These are phyloP conservation scores for Tulasnella sp. DNA, from an alignment of 768 basidiomycete species.

Conservation along the genomic window DNA sequence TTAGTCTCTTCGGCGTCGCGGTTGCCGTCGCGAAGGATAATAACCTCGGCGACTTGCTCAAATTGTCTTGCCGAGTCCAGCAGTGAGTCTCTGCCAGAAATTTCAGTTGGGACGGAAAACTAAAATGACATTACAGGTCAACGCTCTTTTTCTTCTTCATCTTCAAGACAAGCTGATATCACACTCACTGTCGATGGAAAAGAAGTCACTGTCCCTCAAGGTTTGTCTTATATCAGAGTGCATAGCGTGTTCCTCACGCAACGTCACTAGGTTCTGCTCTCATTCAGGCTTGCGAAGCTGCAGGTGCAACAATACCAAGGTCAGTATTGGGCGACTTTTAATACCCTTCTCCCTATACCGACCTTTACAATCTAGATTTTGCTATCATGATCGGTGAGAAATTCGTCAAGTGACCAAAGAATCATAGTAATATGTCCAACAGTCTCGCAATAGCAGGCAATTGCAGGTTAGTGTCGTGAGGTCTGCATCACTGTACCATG, in stretches of 20 bases:
- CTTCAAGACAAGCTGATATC: conserved; percentile 59
- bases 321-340: conserved; percentile 24
- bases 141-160: conserved; percentile 30
- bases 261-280: conserved; percentile 61
- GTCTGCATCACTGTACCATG: conserved; percentile 2
- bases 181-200: conserved; percentile 94
- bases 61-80: too few species aligned
- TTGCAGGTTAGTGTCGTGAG: conserved; percentile 56
- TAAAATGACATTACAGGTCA: not conserved
- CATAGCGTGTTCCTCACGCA: not conserved
- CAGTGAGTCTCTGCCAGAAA: too few species aligned
- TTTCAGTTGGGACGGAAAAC: too few species aligned
- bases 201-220: conserved; percentile 93
- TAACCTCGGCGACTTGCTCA: too few species aligned
- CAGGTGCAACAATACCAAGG: conserved; percentile 71
- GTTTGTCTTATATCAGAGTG: conserved; percentile 33
- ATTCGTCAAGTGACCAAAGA: not conserved
- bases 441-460: conserved; percentile 95
- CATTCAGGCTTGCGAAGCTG: conserved; percentile 91
- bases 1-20: too few species aligned
- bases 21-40: too few species aligned
- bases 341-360: not conserved
- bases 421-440: not conserved
- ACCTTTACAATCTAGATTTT: conserved; percentile 40
- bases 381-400: conserved; percentile 68